A percentile compares a stretch with the other conserved stretches of the same genome.
These are phyloP conservation scores for Penicillium cinerascens DNA, from an alignment of 495 filamentous ascomycete genomes.

Conservation along the genomic window DNA sequence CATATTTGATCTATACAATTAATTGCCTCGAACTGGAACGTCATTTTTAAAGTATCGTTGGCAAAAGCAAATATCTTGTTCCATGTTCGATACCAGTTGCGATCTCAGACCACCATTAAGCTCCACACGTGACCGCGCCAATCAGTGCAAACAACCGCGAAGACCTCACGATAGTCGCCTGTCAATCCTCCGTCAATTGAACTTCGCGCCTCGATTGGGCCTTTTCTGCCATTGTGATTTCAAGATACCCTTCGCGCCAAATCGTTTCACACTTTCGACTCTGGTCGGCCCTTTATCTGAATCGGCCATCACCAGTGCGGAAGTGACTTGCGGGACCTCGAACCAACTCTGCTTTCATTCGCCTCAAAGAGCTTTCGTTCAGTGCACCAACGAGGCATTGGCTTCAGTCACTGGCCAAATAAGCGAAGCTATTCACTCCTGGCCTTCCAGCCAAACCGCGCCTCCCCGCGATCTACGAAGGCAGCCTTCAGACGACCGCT, in stretches of 20 bases:
- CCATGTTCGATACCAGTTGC: neutral
- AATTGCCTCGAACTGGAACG: neutral
- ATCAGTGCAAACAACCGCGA: slow-evolving; percentile 17
- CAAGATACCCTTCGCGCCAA: neutral
- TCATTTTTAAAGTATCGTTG: neutral
- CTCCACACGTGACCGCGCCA: slow-evolving; percentile 16
- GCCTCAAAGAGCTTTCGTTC: neutral
- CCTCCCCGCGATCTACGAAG: neutral
- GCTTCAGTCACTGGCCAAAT: neutral
- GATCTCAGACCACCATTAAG: neutral
- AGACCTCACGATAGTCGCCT: slow-evolving; percentile 5
- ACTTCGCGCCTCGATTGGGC: neutral
- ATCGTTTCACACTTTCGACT: neutral
- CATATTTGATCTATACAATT: neutral
- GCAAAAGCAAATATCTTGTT: neutral
- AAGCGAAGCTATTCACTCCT: neutral
- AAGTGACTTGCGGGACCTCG: neutral
- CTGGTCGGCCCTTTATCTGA: neutral
- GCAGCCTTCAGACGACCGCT: neutral
- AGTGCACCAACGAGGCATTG: neutral
- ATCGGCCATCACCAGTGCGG: neutral
- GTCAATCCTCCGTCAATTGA: slow-evolving; percentile 4
- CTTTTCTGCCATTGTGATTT: neutral
- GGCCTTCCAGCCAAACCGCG: neutral
- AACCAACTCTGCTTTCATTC: neutral